Evolutionary conservation across 257 asterid species (phyloP).

Genomic region (Fraxinus americana): DNA sequence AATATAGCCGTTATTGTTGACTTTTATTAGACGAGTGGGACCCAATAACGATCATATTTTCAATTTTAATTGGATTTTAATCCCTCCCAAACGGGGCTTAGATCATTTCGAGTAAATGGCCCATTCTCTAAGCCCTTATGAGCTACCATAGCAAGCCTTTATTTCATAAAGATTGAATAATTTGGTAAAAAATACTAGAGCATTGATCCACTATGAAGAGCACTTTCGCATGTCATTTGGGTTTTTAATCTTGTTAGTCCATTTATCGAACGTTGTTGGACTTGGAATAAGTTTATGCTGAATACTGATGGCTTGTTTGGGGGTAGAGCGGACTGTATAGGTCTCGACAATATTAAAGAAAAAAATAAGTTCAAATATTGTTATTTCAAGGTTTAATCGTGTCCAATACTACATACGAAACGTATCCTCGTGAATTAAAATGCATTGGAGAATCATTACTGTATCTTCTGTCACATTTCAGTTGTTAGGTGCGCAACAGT

Average conservation of each 20-base stretch:
- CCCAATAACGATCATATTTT: no score
- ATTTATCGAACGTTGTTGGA: not conserved
- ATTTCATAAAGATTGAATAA: not conserved
- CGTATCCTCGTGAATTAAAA: not conserved
- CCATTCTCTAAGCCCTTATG: not conserved
- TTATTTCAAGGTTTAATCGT: not conserved
- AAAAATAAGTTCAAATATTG: no score
- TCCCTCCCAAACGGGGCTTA: no score
- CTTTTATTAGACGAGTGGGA: no score
- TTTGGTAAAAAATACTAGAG: no score
- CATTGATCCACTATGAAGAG: not conserved
- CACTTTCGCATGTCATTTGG: not conserved
- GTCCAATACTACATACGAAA: not conserved
- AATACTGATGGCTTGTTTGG: no score
- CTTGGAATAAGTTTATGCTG: not conserved
- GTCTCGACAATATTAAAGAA: not conserved
- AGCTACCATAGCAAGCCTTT: not conserved
- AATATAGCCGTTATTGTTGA: no score
- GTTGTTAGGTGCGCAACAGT: not conserved
- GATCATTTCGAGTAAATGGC: not conserved
- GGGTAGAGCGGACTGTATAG: not conserved
- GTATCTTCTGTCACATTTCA: not conserved
- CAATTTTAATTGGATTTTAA: no score
- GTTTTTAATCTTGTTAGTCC: not conserved
- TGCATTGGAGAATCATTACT: not conserved